Conservation (phyloP, 1,139 yeast genomes). For the Suhomyces ambrosiae region DNA sequence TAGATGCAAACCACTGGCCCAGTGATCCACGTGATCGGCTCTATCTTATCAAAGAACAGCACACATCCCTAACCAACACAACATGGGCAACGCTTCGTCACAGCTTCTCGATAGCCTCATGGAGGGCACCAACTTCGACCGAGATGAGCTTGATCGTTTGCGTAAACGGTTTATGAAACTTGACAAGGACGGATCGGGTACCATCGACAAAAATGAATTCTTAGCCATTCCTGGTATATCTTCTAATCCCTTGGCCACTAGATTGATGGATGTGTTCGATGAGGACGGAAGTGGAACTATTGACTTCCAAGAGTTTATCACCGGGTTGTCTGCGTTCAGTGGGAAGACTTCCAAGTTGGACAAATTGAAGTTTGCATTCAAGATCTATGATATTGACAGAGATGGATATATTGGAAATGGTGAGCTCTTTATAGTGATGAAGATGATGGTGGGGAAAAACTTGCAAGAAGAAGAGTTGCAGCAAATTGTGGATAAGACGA, state of each 20-base stretch:
- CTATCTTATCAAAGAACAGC: too few species aligned
- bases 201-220: constrained; percentile 88
- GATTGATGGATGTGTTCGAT: constrained; percentile 94
- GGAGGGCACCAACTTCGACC: constrained; percentile 81
- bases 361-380: constrained; percentile 86
- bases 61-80: too few species aligned
- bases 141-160: constrained; percentile 88
- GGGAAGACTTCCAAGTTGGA: constrained; percentile 85
- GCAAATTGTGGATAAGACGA: constrained; percentile 93
- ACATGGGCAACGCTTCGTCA: constrained; percentile 72
- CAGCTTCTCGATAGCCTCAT: constrained; percentile 66
- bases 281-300: constrained; percentile 91
- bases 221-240: constrained; percentile 91
- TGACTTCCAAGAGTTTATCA: constrained; percentile 92
- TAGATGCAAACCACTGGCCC: too few species aligned
- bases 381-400: constrained; percentile 91
- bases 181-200: constrained; percentile 90
- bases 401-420: constrained; percentile 97
- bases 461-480: constrained; percentile 86
- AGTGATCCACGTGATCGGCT: too few species aligned
- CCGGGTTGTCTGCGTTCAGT: constrained; percentile 87
- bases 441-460: constrained; percentile 96
- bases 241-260: constrained; percentile 82
- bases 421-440: constrained; percentile 86
- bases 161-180: constrained; percentile 93